Evolutionary conservation across 1,139 yeast genomes (phyloP), one percentile per base, ranked within the genome.

Genomic region (Debaryomyces robertsiae): DNA sequence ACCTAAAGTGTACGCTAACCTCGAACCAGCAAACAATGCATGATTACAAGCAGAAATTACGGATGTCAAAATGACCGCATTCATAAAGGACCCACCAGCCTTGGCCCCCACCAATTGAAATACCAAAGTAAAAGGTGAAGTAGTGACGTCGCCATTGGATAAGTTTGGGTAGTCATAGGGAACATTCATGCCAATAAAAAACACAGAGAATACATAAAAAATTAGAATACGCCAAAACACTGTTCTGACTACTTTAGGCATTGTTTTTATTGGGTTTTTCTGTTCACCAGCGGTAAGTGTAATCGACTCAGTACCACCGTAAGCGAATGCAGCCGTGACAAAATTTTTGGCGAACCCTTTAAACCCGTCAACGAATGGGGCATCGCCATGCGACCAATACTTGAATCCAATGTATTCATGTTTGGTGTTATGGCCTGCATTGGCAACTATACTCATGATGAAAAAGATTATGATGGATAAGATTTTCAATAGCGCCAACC

Each of bases 271-370:
- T 1, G 89, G 89, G 53, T 79, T 79, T 46, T 69, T 67, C 27
- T 82, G 75, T 59, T 82, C 87, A 23, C 84, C 89, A 6, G 84
- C 83, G 3, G 88, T 80, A 46, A 82, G 68, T 14, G 84, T 77
- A 39, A 82, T 75, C 6, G 80, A 68, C 57, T 82, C 89, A 3
- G 82, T 75, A 34, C 89, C 88, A 48, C 87, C 87, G 52, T 75
- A 81, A 5, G 87, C 83, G 58, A 80, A 82, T 19, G 84, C 70
- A 2, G 89, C 84, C 15, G 84, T 76, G 13, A 63, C 73, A 43
- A 70, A 70, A 9, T 65, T 56, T 18, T 54, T 54, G 24, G 70
- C 67, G 50, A 69, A 70, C 0, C 75, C 75, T 39, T 57, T 50
- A 49, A 70, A 64, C 1, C 75, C 75, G 46, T 64, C 46, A 11